These are phyloP conservation scores for Gelatoporia subvermispora DNA, from an alignment of 768 basidiomycete species.

Conservation along the genomic window DNA sequence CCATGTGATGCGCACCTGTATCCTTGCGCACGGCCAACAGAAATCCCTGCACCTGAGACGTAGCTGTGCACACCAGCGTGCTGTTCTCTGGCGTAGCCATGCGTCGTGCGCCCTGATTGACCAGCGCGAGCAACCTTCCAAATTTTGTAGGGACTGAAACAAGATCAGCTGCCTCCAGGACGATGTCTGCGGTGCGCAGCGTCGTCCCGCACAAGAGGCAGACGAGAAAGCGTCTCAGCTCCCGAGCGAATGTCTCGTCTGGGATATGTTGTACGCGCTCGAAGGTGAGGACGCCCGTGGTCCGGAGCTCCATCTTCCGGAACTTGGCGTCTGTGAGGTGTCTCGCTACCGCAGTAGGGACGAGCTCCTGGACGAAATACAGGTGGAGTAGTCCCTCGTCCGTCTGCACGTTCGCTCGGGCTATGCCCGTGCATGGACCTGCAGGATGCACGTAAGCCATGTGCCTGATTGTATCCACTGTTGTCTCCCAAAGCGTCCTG, in stretches of 20 bases:
- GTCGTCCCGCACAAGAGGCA: background rate
- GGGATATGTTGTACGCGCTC: background rate
- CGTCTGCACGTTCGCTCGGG: background rate
- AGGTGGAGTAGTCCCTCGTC: background rate
- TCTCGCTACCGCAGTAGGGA: background rate
- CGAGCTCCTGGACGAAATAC: background rate
- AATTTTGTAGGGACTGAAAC: background rate
- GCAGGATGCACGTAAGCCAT: background rate
- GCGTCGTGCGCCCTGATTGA: background rate
- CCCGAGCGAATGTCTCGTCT: background rate
- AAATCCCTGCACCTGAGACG: too few relatives aligned
- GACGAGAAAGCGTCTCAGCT: background rate
- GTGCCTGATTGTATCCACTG: background rate
- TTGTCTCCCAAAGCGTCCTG: background rate
- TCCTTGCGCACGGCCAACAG: too few relatives aligned
- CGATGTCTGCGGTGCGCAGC: background rate
- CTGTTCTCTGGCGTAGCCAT: too few relatives aligned
- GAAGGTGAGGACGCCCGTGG: background rate
- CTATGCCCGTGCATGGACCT: background rate
- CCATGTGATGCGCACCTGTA: too few relatives aligned
- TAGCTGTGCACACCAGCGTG: too few relatives aligned
- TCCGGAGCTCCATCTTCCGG: background rate
- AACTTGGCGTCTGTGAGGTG: background rate
- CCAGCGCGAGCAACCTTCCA: background rate
- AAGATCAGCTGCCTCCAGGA: background rate